phyloP scores from a whole-genome alignment of 2,329 filamentous ascomycete species.

The Phaeomoniella chlamydospora region DNA sequence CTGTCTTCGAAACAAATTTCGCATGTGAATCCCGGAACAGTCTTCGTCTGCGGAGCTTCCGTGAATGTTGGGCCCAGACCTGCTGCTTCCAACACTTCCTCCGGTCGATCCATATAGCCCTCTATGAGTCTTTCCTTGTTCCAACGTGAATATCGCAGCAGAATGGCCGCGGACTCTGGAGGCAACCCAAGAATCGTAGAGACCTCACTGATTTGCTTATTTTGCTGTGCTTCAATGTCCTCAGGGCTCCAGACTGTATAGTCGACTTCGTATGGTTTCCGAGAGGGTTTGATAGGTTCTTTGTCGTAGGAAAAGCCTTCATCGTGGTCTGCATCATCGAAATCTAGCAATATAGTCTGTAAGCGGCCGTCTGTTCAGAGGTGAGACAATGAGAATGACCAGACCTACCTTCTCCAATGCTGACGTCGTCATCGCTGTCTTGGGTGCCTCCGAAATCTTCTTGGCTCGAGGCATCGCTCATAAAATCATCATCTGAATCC shows the following conservation, averaged over 20 bases:
- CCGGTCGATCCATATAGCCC: slow-evolving; percentile 82
- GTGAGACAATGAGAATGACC: not conserved
- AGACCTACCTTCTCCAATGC: slow-evolving; percentile 20
- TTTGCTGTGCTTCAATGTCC: slow-evolving; percentile 76
- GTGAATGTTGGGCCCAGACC: slow-evolving; percentile 57
- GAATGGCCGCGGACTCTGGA: slow-evolving; percentile 78
- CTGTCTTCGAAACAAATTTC: slow-evolving; percentile 95
- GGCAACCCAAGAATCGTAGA: slow-evolving; percentile 81
- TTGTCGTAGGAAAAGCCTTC: slow-evolving; percentile 52
- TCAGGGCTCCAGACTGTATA: slow-evolving; percentile 66
- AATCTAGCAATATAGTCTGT: slow-evolving; percentile 26
- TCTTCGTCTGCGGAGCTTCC: slow-evolving; percentile 52
- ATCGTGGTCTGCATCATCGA: slow-evolving; percentile 41
- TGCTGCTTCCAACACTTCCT: slow-evolving; percentile 67
- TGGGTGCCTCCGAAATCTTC: slow-evolving; percentile 51
- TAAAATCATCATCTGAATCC: slow-evolving; percentile 93
- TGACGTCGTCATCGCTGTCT: slow-evolving; percentile 56
- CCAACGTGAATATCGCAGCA: slow-evolving; percentile 82
- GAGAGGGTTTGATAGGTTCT: slow-evolving; percentile 57
- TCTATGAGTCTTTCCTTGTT: slow-evolving; percentile 93
- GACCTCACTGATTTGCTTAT: slow-evolving; percentile 75
- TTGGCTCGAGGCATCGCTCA: slow-evolving; percentile 69
- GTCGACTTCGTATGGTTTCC: slow-evolving; percentile 67
- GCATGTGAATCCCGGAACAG: slow-evolving; percentile 65
- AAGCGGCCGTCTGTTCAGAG: not conserved